phyloP scores from a whole-genome alignment of 768 basidiomycete species.

The Trichaptum fuscoviolaceum region DNA sequence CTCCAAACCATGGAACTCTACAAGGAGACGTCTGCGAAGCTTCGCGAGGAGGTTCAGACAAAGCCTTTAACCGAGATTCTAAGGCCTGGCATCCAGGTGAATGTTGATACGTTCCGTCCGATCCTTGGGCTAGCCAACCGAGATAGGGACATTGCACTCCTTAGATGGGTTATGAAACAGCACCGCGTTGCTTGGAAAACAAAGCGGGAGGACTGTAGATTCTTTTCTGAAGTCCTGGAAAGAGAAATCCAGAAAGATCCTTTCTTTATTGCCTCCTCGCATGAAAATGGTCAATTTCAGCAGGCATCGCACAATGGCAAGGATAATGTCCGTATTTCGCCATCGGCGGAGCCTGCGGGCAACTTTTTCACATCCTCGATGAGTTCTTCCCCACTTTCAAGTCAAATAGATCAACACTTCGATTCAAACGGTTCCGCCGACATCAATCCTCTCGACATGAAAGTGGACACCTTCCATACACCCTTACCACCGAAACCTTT shows the following conservation, averaged over 20 bases:
- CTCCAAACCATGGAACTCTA: constrained; percentile 61
- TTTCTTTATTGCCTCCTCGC: not conserved
- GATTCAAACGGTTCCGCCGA: not conserved
- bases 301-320: not conserved
- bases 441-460: constrained; percentile 24
- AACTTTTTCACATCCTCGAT: not conserved
- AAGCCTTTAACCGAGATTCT: constrained; percentile 28
- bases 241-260: constrained; percentile 9
- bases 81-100: constrained; percentile 52
- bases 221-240: constrained; percentile 32
- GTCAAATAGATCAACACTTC: not conserved
- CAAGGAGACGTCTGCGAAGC: constrained; percentile 42
- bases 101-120: constrained; percentile 49
- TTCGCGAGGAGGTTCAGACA: constrained; percentile 24
- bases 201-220: constrained; percentile 44
- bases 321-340: not conserved
- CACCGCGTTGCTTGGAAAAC: constrained; percentile 38
- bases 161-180: constrained; percentile 54
- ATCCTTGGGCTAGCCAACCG: constrained; percentile 55
- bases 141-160: constrained; percentile 49
- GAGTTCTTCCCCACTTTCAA: not conserved
- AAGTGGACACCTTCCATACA: constrained; percentile 24
- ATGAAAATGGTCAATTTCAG: not conserved
- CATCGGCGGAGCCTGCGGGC: not conserved
- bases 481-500: constrained; percentile 34